Evolutionary conservation across 1,139 yeast species (phyloP), one percentile per base, ranked within the genome.

Genomic region (Pichia sp.): DNA sequence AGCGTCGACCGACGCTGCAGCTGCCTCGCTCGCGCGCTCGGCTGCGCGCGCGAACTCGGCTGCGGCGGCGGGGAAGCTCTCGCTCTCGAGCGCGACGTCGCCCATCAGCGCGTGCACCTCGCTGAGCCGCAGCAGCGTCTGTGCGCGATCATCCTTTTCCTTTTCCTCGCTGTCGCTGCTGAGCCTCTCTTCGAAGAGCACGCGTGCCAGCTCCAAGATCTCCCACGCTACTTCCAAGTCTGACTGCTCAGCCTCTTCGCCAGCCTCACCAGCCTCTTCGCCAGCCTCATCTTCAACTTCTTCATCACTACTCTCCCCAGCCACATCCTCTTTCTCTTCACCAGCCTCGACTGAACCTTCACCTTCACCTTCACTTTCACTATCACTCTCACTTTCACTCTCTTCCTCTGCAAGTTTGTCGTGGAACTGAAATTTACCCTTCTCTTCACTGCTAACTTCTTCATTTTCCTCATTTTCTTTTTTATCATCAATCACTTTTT

Each of bases 191-290:
- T 23, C 19, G 50, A 76, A 82, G 30, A 84, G 59, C 1, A 81
- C 68, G 51, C 96, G 70, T 1, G 94, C 72, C 36, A 83, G 66
- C 55, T 88, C 96, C 30, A 85, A 67, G 18, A 85, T 76, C 45
- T 82, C 91, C 95, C 95, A 86, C 0, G 95, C 94, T 20, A 79
- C 71, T 56, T 83, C 94, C 56, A 88, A 82, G 56, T 86, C 96
- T 28, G 77, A 69, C 52, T 79, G 82, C 32, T 73, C 77, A 25
- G 67, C 74, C 34, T 66, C 77, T 18, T 63, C 69, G 15, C 47
- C 49, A 17, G 54, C 61, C 15, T 39, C 49, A 22, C 32, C 36
- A 3, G 55, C 60, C 7, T 41, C 46, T 4, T 49, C 63, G 5
- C 49, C 55, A 3, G 50, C 51, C 4, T 59, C 68, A 4, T 61